Base-by-base conservation (phyloP, 2,329 filamentous ascomycete species). In the Raffaelea ambrosiae region DNA sequence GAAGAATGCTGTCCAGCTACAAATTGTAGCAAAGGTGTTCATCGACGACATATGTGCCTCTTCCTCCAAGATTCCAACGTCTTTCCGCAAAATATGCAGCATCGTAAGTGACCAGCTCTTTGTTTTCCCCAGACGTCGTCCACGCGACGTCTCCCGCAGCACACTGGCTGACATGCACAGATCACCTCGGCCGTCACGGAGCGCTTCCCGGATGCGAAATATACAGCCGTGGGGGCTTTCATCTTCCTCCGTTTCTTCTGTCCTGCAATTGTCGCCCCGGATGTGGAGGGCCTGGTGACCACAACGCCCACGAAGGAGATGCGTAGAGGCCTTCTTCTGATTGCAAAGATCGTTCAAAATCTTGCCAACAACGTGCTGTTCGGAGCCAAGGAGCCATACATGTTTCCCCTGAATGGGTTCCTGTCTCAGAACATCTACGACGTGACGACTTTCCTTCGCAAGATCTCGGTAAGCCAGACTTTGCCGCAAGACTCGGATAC, bases 221-320 rank as follows among this genome's bases (percentile, higher is more conserved):
- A 84, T 58, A 86, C 81, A 0, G 82, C 82, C 3, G 81, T 86
- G 14, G 82, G 82, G 1, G 81, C 82, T 0, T 86, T 86, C 57
- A 79, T 86, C 49, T 86, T 86, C 57, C 69, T 86, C 21, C 75
- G 82, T 9, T 86, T 86, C 66, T 86, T 86, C 59, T 86, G 82
- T 54, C 83, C 82, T 8, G 82, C 82, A 22, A 86, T 86, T 47
- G 82, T 86, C 16, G 80, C 83, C 1, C 82, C 82, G 0, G 81
- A 86, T 58, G 75, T 73, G 1, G 83, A 85, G 57, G 80, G 80
- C 2, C 67, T 86, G n/a, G 77, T 85, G 18, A 66, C 71, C 16
- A 69, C 68, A 2, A 58, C 77, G 3, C 81, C 81, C 5, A 81
- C 81, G 1, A 84, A 84, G 59, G 81, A 84, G 56, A 83, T 85